Base-by-base conservation (phyloP, 331 rosid genomes). In the Saraca asoca region DNA sequence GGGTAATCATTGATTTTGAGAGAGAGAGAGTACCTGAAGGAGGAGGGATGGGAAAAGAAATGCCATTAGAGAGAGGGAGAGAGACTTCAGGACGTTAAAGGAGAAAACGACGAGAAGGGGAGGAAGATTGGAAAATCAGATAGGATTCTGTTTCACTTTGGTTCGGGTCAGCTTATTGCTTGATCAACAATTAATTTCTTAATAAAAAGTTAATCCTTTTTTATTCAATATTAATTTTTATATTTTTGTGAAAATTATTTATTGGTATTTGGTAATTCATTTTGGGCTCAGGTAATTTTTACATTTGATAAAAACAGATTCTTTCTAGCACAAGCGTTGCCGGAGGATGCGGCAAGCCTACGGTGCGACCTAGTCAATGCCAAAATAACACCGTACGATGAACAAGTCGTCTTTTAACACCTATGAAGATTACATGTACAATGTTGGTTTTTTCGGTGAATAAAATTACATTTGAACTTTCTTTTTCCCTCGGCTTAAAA, bases 281-380 rank as follows among this genome's bases (percentile, higher is more conserved):
- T 29, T 5, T 45, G 38, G 35, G 44, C 20, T 43, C 17, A 37
- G 72, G 57, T 31, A 7, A 73, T 69, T 64, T 19, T 12, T 45
- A 41, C 7, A 6, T 43, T 18, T 41, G 11, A 73, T 77, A 64
- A 66, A 58, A 33, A 62, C 44, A 51, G 31, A 24, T 39, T 8
- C 41, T 37, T 5, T 10, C 43, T 39, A 2, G 2, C 52, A 58
- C 12, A 63, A 78, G 75, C 80, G 78, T 76, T 41, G 66, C 68
- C 79, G 52, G 12, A 41, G 58, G 67, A 59, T 16, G 62, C 42
- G 75, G 42, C 31, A 66, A 64, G 45, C 48, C 6, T 66, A 48
- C 53, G 67, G 68, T 58, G 66, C 71, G 83, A 83, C 81, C 66
- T 6, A 77, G 94, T 82, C 88, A 78, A 77, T 34, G 58, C 57